phyloP scores from a whole-genome alignment of 495 filamentous ascomycete genomes.

The Penicillium cinerascens region DNA sequence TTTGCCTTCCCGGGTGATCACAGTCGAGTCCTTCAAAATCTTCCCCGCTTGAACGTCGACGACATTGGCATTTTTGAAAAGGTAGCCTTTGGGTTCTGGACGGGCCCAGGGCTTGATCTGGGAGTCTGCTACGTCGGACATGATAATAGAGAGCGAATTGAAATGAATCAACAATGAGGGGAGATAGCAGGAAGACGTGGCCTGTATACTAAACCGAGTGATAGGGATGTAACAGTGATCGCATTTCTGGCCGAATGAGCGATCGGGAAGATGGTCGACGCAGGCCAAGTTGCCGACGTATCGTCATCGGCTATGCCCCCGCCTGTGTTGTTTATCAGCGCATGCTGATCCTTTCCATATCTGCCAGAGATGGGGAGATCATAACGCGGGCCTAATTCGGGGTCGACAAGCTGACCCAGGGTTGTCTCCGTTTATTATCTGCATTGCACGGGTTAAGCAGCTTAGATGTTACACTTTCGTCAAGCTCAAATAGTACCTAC shows the following conservation, averaged over 20 bases:
- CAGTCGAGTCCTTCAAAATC: constrained; percentile 20
- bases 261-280: constrained; percentile 8
- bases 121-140: constrained; percentile 17
- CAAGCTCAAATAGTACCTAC: not conserved
- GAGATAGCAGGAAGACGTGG: not conserved
- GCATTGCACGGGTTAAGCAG: not conserved
- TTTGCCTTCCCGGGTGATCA: constrained; percentile 16
- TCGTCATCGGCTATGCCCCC: constrained; percentile 13
- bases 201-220: not conserved
- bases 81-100: constrained; percentile 21
- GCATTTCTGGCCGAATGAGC: not conserved
- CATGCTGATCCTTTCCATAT: constrained; percentile 9
- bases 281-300: constrained; percentile 13
- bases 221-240: not conserved
- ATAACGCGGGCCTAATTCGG: not conserved
- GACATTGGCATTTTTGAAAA: constrained; percentile 35
- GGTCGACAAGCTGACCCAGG: not conserved
- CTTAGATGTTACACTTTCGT: not conserved
- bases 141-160: constrained; percentile 1
- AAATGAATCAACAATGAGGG: not conserved
- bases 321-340: constrained; percentile 4
- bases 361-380: constrained; percentile 6
- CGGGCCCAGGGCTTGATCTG: constrained; percentile 38
- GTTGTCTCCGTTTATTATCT: not conserved
- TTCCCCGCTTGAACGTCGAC: constrained; percentile 30